Evolutionary conservation across 495 filamentous ascomycete genomes (phyloP).

Genomic region (Tuber aestivum): DNA sequence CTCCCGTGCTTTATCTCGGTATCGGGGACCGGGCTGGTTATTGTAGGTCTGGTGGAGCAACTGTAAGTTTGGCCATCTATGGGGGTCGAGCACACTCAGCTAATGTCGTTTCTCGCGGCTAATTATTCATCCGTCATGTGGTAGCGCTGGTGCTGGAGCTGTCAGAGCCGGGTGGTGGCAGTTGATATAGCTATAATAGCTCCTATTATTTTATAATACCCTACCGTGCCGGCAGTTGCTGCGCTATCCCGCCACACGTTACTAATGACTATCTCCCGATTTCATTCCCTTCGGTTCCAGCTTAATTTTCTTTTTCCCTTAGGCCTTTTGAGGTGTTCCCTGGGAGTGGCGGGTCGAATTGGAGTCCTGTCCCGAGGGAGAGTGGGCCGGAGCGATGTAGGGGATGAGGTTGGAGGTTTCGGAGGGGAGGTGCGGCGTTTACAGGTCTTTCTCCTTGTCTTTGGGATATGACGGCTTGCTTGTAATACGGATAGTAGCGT

Average conservation of each 20-base stretch:
- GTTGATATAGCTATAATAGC: background rate
- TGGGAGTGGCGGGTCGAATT: background rate
- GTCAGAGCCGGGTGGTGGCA: background rate
- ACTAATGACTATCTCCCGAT: background rate
- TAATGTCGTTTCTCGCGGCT: background rate
- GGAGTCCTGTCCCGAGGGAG: background rate
- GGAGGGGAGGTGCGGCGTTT: background rate
- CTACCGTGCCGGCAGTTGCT: background rate
- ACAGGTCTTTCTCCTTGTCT: background rate
- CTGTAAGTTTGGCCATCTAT: background rate
- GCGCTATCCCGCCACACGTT: background rate
- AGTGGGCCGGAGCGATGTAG: too few species aligned
- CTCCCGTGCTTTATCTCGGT: background rate
- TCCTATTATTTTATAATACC: too few species aligned
- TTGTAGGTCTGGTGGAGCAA: background rate
- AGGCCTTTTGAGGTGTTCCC: background rate
- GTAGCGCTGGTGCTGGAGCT: background rate
- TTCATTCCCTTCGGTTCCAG: background rate
- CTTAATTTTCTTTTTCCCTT: background rate
- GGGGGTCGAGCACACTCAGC: background rate
- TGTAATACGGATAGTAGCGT: background rate
- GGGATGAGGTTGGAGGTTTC: background rate
- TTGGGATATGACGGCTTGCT: background rate
- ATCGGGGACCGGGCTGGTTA: background rate
- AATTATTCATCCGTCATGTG: background rate